Conservation (phyloP, 148 eudicot species). For the Dianthus caryophyllus region DNA sequence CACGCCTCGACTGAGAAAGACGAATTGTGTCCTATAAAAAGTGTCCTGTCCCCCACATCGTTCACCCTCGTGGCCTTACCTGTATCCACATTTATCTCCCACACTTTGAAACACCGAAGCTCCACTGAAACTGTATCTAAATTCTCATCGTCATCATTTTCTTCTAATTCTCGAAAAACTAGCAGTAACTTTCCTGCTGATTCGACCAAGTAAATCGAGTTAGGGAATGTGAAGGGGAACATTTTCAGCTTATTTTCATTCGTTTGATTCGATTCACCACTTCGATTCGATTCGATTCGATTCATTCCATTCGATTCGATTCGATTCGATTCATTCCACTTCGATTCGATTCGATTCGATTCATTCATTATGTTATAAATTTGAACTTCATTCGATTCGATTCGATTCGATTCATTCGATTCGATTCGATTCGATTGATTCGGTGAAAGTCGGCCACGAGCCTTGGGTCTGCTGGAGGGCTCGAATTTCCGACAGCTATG, state of each 20-base stretch:
- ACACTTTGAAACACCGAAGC: background rate
- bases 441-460: background rate
- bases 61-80: background rate
- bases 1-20: slow-evolving; percentile 6
- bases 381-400: too few species aligned
- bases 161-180: background rate
- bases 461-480: background rate
- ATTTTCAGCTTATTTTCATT: too few species aligned
- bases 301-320: too few species aligned
- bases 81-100: slow-evolving; percentile 13
- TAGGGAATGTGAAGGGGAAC: background rate
- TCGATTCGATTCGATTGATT: too few species aligned
- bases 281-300: too few species aligned
- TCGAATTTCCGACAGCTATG: background rate
- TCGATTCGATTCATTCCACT: too few species aligned
- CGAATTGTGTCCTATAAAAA: background rate
- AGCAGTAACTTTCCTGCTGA: slow-evolving; percentile 1
- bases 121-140: background rate
- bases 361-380: too few species aligned
- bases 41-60: background rate
- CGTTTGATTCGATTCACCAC: too few species aligned
- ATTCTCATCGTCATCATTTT: too few species aligned
- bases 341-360: too few species aligned
- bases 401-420: too few species aligned
- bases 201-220: background rate